phyloP scores from a whole-genome alignment of 148 eudicot species.

The Nepenthes mirabilis region DNA sequence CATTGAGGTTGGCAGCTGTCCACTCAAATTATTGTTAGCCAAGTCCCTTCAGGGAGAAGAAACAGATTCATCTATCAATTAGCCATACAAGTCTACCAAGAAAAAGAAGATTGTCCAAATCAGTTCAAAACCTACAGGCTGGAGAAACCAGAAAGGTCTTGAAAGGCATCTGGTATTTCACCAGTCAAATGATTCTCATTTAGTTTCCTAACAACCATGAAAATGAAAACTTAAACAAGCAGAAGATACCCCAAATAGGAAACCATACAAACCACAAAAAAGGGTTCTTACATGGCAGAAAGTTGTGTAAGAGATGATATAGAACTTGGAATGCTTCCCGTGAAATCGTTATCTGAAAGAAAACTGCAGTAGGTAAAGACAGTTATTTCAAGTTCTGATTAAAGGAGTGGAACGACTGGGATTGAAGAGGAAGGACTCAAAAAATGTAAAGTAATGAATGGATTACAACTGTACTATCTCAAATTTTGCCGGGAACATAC shows the following conservation, averaged over 20 bases:
- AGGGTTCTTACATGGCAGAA: constrained; percentile 44
- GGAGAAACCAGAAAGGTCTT: constrained; percentile 41
- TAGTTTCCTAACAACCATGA: constrained; percentile 44
- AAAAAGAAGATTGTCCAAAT: constrained; percentile 3
- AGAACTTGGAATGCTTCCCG: constrained; percentile 70
- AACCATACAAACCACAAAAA: background rate
- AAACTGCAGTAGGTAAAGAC: constrained; percentile 62
- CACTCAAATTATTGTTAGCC: constrained; percentile 63
- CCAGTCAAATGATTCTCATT: constrained; percentile 66
- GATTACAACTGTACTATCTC: background rate
- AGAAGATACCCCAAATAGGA: constrained; percentile 2
- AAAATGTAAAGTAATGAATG: background rate
- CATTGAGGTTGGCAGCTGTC: constrained; percentile 64
- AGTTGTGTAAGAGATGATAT: constrained; percentile 46
- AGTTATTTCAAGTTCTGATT: constrained; percentile 12
- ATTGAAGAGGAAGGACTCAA: background rate
- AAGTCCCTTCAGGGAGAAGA: constrained; percentile 45
- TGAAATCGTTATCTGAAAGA: constrained; percentile 80
- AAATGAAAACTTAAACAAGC: constrained; percentile 2
- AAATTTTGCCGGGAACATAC: constrained; percentile 28
- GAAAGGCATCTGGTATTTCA: constrained; percentile 82
- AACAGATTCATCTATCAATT: constrained; percentile 2
- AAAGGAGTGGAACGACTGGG: constrained; percentile 1
- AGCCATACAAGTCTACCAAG: background rate
- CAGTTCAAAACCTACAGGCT: constrained; percentile 42